These are phyloP conservation scores for Myriosclerotinia scirpicola DNA, from an alignment of 2,329 filamentous ascomycete genomes.

Conservation along the genomic window DNA sequence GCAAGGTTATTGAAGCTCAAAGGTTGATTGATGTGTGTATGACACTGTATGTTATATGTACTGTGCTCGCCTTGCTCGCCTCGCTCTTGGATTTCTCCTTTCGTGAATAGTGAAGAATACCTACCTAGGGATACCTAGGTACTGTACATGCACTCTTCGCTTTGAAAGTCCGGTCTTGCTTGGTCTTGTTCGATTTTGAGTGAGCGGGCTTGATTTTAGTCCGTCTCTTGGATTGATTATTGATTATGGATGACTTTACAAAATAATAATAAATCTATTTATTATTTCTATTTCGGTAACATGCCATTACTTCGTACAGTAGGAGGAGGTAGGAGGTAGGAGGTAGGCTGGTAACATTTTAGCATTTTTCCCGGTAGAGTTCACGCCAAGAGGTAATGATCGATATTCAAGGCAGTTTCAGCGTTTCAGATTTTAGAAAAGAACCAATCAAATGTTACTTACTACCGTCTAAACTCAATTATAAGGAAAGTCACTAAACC, in stretches of 20 bases:
- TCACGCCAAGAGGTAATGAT: constrained; percentile 11
- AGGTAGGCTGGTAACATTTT: no score
- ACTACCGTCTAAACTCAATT: no score
- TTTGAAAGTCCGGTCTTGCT: background rate
- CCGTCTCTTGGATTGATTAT: no score
- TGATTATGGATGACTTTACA: background rate
- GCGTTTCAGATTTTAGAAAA: background rate
- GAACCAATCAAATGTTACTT: background rate
- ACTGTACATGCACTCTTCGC: background rate
- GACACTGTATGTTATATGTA: no score
- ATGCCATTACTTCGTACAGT: background rate
- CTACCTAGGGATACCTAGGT: background rate
- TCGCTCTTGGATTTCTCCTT: no score
- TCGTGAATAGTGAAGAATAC: background rate
- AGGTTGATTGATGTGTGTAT: no score
- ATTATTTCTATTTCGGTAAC: constrained; percentile 7
- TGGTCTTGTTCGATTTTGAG: background rate
- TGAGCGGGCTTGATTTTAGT: background rate
- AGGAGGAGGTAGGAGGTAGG: no score
- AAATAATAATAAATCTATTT: no score
- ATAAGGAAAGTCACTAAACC: no score
- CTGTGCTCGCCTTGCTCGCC: no score
- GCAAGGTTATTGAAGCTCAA: no score
- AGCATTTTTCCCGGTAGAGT: background rate
- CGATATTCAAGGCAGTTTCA: constrained; percentile 20